A percentile compares a stretch with the other conserved stretches of the same genome.
Conservation (phyloP, 2,329 filamentous ascomycete genomes). For the Malbranchea zuffiana region DNA sequence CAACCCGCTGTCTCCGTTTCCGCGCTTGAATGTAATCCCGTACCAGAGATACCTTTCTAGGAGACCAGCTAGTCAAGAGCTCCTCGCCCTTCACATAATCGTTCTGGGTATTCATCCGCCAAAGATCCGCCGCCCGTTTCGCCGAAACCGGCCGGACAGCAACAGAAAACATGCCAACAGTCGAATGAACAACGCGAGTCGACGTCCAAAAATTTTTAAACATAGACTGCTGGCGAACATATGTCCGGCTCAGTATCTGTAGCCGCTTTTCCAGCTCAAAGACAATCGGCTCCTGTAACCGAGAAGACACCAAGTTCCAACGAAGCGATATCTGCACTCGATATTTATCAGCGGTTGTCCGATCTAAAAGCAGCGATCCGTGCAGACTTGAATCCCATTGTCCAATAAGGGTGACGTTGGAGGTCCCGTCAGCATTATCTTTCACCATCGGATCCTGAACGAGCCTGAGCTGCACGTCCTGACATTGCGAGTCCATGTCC, state of each 20-base stretch:
- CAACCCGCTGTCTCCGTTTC: constrained; percentile 61
- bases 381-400: constrained; percentile 97
- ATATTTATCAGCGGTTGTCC: constrained; percentile 84
- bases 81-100: constrained; percentile 97
- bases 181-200: constrained; percentile 74
- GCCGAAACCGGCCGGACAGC: constrained; percentile 79
- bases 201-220: constrained; percentile 80
- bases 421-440: constrained; percentile 81
- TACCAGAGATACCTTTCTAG: constrained; percentile 82
- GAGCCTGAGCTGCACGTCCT: constrained; percentile 66
- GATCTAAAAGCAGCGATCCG: constrained; percentile 82
- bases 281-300: constrained; percentile 75
- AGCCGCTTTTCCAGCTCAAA: constrained; percentile 72
- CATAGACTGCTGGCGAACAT: constrained; percentile 76
- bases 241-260: constrained; percentile 73
- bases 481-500: constrained; percentile 60
- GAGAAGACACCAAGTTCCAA: constrained; percentile 77
- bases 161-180: constrained; percentile 74
- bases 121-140: constrained; percentile 83
- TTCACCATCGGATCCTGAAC: constrained; percentile 67
- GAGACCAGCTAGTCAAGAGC: constrained; percentile 69
- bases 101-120: constrained; percentile 89
- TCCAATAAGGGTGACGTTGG: constrained; percentile 71
- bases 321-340: constrained; percentile 75
- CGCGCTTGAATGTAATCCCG: constrained; percentile 69